Percentiles rank a stretch among this genome's conserved stretches.
phyloP scores from a whole-genome alignment of 2,329 filamentous ascomycete genomes.

The Trichoderma sp. region DNA sequence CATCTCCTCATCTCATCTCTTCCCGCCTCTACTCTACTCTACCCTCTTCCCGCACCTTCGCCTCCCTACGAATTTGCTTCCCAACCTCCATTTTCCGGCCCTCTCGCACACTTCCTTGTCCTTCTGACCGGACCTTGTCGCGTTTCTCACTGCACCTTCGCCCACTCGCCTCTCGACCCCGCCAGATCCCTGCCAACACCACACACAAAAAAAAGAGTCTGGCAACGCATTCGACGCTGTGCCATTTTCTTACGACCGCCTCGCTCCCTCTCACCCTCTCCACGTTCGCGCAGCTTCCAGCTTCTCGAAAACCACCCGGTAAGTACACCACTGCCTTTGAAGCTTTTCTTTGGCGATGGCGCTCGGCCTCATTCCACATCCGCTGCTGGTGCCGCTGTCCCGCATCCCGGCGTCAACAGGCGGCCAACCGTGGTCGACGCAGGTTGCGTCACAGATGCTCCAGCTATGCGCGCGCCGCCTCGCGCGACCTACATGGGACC shows the following conservation, averaged over 20 bases:
- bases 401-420: neutral
- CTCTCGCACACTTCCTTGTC: slow-evolving; percentile 20
- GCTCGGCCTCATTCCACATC: neutral
- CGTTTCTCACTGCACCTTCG: slow-evolving; percentile 20
- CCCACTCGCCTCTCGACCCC: slow-evolving; percentile 29
- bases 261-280: neutral
- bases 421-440: neutral
- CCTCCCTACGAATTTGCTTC: slow-evolving; percentile 26
- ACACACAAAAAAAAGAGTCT: slow-evolving; percentile 30
- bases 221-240: slow-evolving; percentile 22
- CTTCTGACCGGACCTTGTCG: slow-evolving; percentile 17
- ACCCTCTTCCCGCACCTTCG: slow-evolving; percentile 28
- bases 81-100: slow-evolving; percentile 24
- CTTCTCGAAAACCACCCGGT: neutral
- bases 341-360: neutral
- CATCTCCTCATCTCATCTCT: slow-evolving; percentile 26
- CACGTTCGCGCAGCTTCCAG: slow-evolving; percentile 1
- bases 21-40: slow-evolving; percentile 28
- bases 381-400: neutral
- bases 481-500: neutral
- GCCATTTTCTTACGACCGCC: neutral
- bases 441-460: slow-evolving; percentile 8
- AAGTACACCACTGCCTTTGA: neutral
- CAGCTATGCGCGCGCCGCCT: slow-evolving; percentile 1
- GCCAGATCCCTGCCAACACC: slow-evolving; percentile 33